Conservation (phyloP, 805 yeast species). For the Myxozyma neotropica region DNA sequence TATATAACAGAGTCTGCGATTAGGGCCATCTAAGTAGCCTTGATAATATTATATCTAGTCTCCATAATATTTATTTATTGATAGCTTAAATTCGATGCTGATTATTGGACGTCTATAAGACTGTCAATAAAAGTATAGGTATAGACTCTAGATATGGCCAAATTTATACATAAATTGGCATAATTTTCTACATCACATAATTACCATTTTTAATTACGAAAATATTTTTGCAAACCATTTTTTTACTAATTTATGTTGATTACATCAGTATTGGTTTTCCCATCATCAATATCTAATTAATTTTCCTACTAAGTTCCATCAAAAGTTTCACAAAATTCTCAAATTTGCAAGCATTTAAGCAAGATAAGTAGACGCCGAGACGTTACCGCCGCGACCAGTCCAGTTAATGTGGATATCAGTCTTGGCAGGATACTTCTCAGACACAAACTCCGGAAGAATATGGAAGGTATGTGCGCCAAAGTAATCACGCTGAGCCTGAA, state of each 20-base stretch:
- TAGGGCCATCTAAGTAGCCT: too few relatives aligned
- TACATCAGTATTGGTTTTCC: too few relatives aligned
- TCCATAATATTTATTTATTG: too few relatives aligned
- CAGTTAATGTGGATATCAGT: constrained; percentile 94
- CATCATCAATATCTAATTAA: not conserved
- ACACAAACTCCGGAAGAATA: constrained; percentile 84
- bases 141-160: too few relatives aligned
- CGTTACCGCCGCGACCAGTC: constrained; percentile 99
- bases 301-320: not conserved
- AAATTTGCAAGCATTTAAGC: constrained; percentile 55
- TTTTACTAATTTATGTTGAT: too few relatives aligned
- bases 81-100: too few relatives aligned
- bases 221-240: not conserved
- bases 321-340: not conserved
- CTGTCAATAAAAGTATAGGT: too few relatives aligned
- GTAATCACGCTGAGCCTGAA: constrained; percentile 99
- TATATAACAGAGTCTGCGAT: too few relatives aligned
- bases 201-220: not conserved
- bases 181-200: too few relatives aligned
- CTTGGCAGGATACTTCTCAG: constrained; percentile 73
- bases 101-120: too few relatives aligned
- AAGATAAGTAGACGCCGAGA: constrained; percentile 90
- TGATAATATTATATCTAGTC: too few relatives aligned
- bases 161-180: too few relatives aligned
- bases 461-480: constrained; percentile 99